A percentile compares a stretch with the other conserved stretches of the same genome.
These are phyloP conservation scores for Claviceps sp. DNA, from an alignment of 2,329 filamentous ascomycete genomes.

Conservation along the genomic window DNA sequence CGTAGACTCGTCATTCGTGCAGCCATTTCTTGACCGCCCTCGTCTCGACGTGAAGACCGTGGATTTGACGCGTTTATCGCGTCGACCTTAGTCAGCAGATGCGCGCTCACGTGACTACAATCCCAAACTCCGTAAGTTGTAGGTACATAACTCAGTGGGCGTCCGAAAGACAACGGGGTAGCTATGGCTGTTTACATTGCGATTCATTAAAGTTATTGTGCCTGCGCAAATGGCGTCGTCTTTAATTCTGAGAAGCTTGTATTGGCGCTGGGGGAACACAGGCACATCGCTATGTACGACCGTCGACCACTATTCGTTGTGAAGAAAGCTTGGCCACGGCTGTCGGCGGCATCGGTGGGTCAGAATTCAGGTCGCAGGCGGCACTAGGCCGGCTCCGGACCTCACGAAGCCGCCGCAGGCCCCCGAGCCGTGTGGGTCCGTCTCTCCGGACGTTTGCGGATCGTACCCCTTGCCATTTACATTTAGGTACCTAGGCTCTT, in stretches of 20 bases:
- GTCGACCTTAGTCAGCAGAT: constrained; percentile 19
- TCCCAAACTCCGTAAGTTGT: too few relatives aligned
- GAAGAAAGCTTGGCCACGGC: constrained; percentile 5
- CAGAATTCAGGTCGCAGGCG: background rate
- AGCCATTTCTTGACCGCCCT: background rate
- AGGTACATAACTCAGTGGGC: too few relatives aligned
- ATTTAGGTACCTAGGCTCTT: background rate
- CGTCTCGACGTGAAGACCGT: background rate
- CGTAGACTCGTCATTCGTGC: background rate
- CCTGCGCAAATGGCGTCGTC: too few relatives aligned
- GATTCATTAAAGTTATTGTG: too few relatives aligned
- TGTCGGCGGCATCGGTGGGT: constrained; percentile 15
- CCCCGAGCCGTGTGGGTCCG: constrained; percentile 2
- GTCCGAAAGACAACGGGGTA: too few relatives aligned
- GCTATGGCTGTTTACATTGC: too few relatives aligned
- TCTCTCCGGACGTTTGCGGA: background rate
- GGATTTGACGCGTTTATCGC: constrained; percentile 16
- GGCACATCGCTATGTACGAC: too few relatives aligned
- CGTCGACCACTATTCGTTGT: too few relatives aligned
- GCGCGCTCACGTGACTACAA: constrained; percentile 10
- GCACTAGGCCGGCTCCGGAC: background rate
- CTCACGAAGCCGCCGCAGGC: background rate
- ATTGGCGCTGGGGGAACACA: too few relatives aligned
- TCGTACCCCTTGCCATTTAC: background rate
- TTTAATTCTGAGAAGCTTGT: too few relatives aligned